phyloP scores from a whole-genome alignment of 1,284 basidiomycete genomes.

The Lignosus rhinocerotis region DNA sequence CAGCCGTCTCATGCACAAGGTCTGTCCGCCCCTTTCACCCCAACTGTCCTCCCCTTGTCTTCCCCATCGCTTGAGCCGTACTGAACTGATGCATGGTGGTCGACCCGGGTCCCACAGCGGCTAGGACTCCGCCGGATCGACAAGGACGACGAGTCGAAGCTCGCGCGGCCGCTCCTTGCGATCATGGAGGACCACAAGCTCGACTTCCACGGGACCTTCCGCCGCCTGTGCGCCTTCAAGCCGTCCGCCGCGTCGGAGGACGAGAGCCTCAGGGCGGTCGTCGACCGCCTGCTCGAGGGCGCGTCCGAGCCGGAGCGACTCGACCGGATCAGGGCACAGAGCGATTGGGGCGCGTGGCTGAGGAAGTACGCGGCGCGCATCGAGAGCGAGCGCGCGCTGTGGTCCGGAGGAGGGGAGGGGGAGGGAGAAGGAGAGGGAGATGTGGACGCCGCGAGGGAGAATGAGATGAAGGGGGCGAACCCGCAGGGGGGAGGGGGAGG shows the following conservation, averaged over 20 bases:
- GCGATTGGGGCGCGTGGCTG: slow-evolving; percentile 70
- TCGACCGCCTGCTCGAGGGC: slow-evolving; percentile 49
- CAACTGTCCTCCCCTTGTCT: not conserved
- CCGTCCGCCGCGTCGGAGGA: slow-evolving; percentile 40
- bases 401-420: slow-evolving; percentile 29
- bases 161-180: slow-evolving; percentile 66
- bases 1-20: slow-evolving; percentile 66
- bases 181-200: slow-evolving; percentile 71
- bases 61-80: not conserved
- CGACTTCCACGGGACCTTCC: slow-evolving; percentile 86
- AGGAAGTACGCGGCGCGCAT: slow-evolving; percentile 64
- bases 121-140: slow-evolving; percentile 66
- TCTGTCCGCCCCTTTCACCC: slow-evolving; percentile 28
- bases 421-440: slow-evolving; percentile 30
- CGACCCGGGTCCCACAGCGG: slow-evolving; percentile 45
- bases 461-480: slow-evolving; percentile 58
- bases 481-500: too few relatives aligned
- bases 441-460: slow-evolving; percentile 45
- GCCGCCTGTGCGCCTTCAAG: slow-evolving; percentile 67
- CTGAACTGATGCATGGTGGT: too few relatives aligned
- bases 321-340: slow-evolving; percentile 43
- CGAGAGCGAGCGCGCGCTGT: slow-evolving; percentile 47
- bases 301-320: slow-evolving; percentile 46
- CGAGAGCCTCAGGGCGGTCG: slow-evolving; percentile 38
- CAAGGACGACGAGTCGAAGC: slow-evolving; percentile 55